Base-by-base conservation (phyloP, 148 eudicot genomes). In the Silene uniflora region DNA sequence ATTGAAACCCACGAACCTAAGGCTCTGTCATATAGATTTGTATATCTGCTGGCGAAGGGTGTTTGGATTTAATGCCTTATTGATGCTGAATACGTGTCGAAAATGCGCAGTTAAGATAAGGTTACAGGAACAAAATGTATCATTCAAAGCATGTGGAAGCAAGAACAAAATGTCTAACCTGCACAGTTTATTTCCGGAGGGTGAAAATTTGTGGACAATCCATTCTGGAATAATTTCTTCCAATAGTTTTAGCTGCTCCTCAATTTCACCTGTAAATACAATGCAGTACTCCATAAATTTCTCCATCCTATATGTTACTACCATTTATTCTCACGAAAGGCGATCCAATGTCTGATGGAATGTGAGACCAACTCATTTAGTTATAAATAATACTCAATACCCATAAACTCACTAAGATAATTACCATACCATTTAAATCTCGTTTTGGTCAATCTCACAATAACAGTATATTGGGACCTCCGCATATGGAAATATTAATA, bases 141-240 rank as follows among this genome's bases (percentile, higher is more conserved):
- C 14, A 27, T 19, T 54, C 6, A 25, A 59, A 74, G 67, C 35
- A 19, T 69, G 23, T 55, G 24, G 10, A 46, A 39, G 2, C 21
- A 24, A 1, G 17, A 52, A 60, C 3, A 81, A 63, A 67, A 58
- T 14, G 70, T 61, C 88, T 79, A 73, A 88, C 97, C 91, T 83
- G 39, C 87, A 75, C 59, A 91, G 83, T 71, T 84, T 65, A 75
- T 85, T 89, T 62, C 91, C 91, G 10, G 84, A 87, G 17, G 86
- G 81, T 55, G 90, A 88, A 4, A 76, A 71, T 83, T 87, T 90
- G 77, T 86, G 85, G 56, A 79, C 76, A 68, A 91, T 86, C 88
- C 91, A 93, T 47, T 91, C 93, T 58, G 97, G 98, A 76, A 82
- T 87, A 17, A 88, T 80, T 84, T 93, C 98, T 80, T 84, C 85